These are phyloP conservation scores for Auxenochlorella pyrenoidosa DNA, from an alignment of 139 green algal species.

Conservation along the genomic window DNA sequence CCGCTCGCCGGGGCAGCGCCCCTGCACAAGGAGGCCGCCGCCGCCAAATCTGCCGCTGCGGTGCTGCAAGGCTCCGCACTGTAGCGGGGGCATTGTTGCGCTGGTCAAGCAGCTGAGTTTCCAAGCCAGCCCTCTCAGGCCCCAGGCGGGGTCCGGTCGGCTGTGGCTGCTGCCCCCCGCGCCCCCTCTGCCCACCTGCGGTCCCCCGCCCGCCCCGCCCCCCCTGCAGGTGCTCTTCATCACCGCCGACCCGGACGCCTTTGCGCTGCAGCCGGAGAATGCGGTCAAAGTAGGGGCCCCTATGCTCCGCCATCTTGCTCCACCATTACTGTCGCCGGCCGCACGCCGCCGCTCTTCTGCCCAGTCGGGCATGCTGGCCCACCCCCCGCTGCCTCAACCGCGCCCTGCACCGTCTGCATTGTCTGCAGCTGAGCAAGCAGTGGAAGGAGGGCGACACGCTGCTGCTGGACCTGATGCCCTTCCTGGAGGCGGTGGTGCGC, in stretches of 20 bases:
- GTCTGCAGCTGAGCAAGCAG: slow-evolving; percentile 52
- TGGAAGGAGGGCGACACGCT: slow-evolving; percentile 72
- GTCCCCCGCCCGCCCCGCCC: not conserved
- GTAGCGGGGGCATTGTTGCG: no score
- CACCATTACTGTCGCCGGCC: no score
- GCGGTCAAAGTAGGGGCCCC: slow-evolving; percentile 78
- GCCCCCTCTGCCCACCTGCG: not conserved
- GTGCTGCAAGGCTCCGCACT: no score
- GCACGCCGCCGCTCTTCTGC: not conserved
- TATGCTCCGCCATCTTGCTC: no score
- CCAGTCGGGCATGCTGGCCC: not conserved
- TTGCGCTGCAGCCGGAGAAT: slow-evolving; percentile 90
- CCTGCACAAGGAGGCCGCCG: not conserved
- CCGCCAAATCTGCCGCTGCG: no score
- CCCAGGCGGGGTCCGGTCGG: not conserved
- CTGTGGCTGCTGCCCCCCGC: not conserved
- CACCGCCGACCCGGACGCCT: slow-evolving; percentile 62
- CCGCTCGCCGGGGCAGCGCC: not conserved
- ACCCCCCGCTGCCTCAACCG: not conserved
- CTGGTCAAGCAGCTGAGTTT: no score
- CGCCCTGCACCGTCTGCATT: not conserved
- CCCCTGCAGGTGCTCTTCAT: slow-evolving; percentile 76
- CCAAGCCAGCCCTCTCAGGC: not conserved
- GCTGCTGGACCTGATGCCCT: slow-evolving; percentile 92
- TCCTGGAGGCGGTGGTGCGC: slow-evolving; percentile 71